Evolutionary conservation across 768 basidiomycete species (phyloP), one percentile per base, ranked within the genome.

Genomic region (Boletus tylopilopsis): DNA sequence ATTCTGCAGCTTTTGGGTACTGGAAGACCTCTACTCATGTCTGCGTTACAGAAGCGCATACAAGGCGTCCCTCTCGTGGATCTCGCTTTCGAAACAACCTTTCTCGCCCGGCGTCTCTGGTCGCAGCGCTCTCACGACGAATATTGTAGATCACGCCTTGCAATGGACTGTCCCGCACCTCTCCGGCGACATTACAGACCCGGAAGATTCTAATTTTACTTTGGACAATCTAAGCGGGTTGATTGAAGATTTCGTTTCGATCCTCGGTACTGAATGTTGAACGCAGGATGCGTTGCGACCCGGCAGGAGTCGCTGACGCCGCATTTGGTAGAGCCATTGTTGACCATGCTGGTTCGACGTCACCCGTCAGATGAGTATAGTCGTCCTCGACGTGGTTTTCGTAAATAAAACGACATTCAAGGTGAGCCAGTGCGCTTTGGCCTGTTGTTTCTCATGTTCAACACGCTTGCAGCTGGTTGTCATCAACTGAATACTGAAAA

Each of bases 401-500:
- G 58, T 80, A 15, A 59, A 57, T 8, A 68, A 67, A 30, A 68
- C 77, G 0, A 64, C 71, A 3, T 66, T 94, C 52, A 94, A 92
- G 78, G 93, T 85, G 55, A 55, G 73, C 57, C 5, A 15, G 24
- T 16, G 23, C 7, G n/a, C 1, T 11, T 18, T 2, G 15, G 1
- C 23, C 24, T 8, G 2, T 13, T 10, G 4, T 13, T 15, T 35
- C 38, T 49, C 22, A 47, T 24, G 6, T 34, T 43, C 1, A n/a
- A 55, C 27, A 2, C n/a, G 18, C 36, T 34, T 39, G 21, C 48
- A 74, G 89, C 89, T 88, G 2, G 73, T 79, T 12, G 68, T 80
- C n/a, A 77, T 87, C 42, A 92, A 92, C 59, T 81, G 85, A 34
- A 75, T 81, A 39, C 64, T 95, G 2, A 91, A 94, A 71, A 79